Base-by-base conservation (phyloP, 176 grass and related monocot species). In the Puccinellia tenuiflora region DNA sequence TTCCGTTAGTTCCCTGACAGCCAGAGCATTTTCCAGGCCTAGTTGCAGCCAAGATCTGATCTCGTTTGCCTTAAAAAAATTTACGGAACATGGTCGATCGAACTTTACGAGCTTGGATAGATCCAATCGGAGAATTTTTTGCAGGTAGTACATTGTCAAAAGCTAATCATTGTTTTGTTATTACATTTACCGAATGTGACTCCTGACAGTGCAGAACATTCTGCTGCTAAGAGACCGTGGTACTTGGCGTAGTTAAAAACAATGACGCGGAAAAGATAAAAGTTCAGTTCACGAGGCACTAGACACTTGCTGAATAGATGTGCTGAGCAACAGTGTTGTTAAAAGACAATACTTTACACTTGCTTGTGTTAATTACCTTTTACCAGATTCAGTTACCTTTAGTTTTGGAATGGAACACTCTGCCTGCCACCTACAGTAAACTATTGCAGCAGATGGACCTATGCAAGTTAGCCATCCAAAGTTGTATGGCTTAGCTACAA, bases 1-100 rank as follows among this genome's bases (percentile, higher is more conserved):
- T 79, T 88, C 79, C 77, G 69, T 89, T 85, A 78, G 73, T 89
- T 87, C 81, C 89, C 87, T 89, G 86, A 91, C 87, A 94, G n/a
- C 37, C 35, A 83, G 72, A 75, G 85, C 78, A 83, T 79, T 85
- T 88, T 83, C 81, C 26, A 86, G 81, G 56, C 73, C 75, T 78
- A 77, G 30, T 85, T 85, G 57, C 68, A 63, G 80, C 86, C 83
- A 85, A 94, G 80, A 89, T 92, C 76, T 89, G 83, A 86, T 79
- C 68, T 17, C 79, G 76, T 24, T 17, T 20, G 21, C 42, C 51
- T 81, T 74, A 77, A 67, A 83, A 79, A 46, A 29, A 29, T 42
- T 76, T 68, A 83, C 73, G 47, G 50, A 83, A 89, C 79, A 83
- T 79, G 79, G 56, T 33, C 38, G 22, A 83, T 53, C 47, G 13